These are phyloP conservation scores for Fusarium beomiforme DNA, from an alignment of 2,329 filamentous ascomycete genomes.

Conservation along the genomic window DNA sequence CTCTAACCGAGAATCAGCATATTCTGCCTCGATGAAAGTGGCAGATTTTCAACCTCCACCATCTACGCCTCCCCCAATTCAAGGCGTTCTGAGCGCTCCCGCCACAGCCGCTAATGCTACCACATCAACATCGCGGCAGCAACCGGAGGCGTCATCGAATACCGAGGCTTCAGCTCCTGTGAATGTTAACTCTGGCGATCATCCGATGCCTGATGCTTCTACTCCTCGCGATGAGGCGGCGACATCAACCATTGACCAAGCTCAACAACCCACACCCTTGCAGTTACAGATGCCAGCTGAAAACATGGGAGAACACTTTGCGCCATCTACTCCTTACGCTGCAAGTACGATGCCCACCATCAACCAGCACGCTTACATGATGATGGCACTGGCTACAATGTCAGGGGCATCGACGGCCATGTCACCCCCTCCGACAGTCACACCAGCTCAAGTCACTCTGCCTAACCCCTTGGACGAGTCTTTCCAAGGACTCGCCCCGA, in stretches of 20 bases:
- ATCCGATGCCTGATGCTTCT: constrained; percentile 38
- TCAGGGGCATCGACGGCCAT: constrained; percentile 50
- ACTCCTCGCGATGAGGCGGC: constrained; percentile 6
- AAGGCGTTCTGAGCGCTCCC: constrained; percentile 6
- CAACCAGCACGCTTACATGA: constrained; percentile 55
- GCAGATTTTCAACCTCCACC: constrained; percentile 22
- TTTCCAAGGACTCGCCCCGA: constrained; percentile 42
- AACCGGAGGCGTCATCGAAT: constrained; percentile 30
- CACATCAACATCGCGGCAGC: constrained; percentile 26
- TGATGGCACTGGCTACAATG: constrained; percentile 57
- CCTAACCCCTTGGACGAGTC: constrained; percentile 50
- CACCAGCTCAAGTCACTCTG: constrained; percentile 57
- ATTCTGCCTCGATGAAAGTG: constrained; percentile 10
- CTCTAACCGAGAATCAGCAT: constrained; percentile 4
- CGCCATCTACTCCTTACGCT: constrained; percentile 49
- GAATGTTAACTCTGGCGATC: constrained; percentile 29
- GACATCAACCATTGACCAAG: constrained; percentile 12
- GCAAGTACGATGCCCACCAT: constrained; percentile 46
- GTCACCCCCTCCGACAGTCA: constrained; percentile 57
- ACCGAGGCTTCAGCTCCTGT: constrained; percentile 14
- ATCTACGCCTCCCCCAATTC: constrained; percentile 34
- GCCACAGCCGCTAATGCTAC: constrained; percentile 17
- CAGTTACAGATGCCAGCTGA: constrained; percentile 29
- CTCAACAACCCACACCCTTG: constrained; percentile 36
- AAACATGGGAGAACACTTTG: constrained; percentile 41